A percentile compares a stretch with the other conserved stretches of the same genome.
phyloP scores from a whole-genome alignment of 768 basidiomycete genomes.

The Psilocybe azurescens region DNA sequence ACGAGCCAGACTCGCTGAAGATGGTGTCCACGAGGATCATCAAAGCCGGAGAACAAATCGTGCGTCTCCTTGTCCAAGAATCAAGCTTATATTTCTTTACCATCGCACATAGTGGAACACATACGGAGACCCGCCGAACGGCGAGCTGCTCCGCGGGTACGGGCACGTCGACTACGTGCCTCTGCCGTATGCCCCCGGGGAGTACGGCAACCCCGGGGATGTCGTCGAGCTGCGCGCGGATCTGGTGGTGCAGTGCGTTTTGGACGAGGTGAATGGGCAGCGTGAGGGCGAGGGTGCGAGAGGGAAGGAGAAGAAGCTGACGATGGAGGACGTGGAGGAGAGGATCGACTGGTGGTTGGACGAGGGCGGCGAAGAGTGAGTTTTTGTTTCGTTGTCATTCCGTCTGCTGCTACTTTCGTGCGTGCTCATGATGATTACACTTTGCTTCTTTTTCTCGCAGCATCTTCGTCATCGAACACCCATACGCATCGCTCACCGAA shows the following conservation, averaged over 20 bases:
- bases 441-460: slow-evolving; percentile 34
- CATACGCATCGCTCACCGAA: slow-evolving; percentile 40
- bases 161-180: slow-evolving; percentile 87
- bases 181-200: slow-evolving; percentile 41
- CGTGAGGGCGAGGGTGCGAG: not conserved
- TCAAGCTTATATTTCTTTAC: not conserved
- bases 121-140: slow-evolving; percentile 92
- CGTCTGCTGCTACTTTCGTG: not conserved
- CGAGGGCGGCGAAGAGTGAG: slow-evolving; percentile 88
- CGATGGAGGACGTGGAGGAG: slow-evolving; percentile 43
- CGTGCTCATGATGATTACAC: not conserved
- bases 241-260: slow-evolving; percentile 53
- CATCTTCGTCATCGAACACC: slow-evolving; percentile 56
- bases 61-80: slow-evolving; percentile 38
- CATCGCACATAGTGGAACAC: slow-evolving; percentile 80
- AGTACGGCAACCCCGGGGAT: slow-evolving; percentile 76
- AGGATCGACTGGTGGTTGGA: slow-evolving; percentile 96
- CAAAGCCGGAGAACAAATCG: slow-evolving; percentile 84
- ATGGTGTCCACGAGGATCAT: slow-evolving; percentile 86
- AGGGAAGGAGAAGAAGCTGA: slow-evolving; percentile 1
- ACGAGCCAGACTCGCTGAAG: slow-evolving; percentile 70
- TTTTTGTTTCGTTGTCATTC: slow-evolving; percentile 15
- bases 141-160: slow-evolving; percentile 91
- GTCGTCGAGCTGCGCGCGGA: slow-evolving; percentile 81
- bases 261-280: slow-evolving; percentile 18